phyloP scores from a whole-genome alignment of 257 asterid species.

The Coffea eugenioides region DNA sequence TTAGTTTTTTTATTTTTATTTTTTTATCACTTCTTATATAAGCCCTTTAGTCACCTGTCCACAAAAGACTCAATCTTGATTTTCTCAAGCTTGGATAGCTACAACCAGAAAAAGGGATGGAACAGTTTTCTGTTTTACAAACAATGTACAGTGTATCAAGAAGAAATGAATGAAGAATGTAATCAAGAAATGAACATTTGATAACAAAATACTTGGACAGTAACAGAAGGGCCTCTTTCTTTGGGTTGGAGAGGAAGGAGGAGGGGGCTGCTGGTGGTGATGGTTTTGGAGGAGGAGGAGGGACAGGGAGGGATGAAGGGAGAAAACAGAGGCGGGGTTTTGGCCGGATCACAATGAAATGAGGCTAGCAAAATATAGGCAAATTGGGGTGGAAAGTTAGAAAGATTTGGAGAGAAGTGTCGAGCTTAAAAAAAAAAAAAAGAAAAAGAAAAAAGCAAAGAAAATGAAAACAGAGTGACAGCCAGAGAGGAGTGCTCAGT shows the following conservation, averaged over 20 bases:
- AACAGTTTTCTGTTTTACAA: slow-evolving; percentile 10
- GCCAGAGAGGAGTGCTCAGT: neutral
- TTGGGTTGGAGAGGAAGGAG: slow-evolving; percentile 12
- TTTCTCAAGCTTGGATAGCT: neutral
- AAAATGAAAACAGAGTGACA: neutral
- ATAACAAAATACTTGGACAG: neutral
- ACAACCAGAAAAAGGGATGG: neutral
- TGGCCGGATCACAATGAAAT: slow-evolving; percentile 7
- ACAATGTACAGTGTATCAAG: neutral
- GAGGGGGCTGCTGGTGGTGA: slow-evolving; percentile 6
- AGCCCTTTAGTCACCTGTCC: slow-evolving; percentile 5
- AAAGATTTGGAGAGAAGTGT: slow-evolving; percentile 1
- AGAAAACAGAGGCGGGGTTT: slow-evolving; percentile 3
- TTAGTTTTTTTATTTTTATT: neutral
- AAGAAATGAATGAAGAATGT: slow-evolving; percentile 8
- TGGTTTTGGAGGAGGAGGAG: slow-evolving; percentile 5
- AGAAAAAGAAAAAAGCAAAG: too few species aligned
- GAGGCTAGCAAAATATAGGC: slow-evolving; percentile 14
- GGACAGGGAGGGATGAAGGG: neutral
- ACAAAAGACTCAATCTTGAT: slow-evolving; percentile 17
- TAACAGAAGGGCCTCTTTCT: neutral
- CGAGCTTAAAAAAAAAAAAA: neutral
- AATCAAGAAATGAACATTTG: slow-evolving; percentile 14
- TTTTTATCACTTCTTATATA: neutral
- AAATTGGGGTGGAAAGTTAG: slow-evolving; percentile 14